Base-by-base conservation (phyloP, 2,329 filamentous ascomycete species). In the Aquanectria penicillioides region DNA sequence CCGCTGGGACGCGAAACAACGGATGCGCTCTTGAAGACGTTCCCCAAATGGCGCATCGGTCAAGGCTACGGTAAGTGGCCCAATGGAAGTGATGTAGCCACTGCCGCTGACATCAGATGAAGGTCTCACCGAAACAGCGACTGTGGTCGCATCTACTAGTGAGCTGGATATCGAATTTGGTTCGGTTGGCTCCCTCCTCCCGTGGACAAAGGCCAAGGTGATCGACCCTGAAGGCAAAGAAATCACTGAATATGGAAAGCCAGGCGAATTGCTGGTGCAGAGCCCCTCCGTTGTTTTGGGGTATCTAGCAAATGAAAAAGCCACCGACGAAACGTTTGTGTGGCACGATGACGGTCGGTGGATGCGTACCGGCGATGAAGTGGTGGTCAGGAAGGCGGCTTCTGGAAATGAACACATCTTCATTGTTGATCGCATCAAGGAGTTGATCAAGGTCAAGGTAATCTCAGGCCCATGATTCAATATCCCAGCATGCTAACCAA, bases 321-420 rank as follows among this genome's bases (percentile, higher is more conserved):
- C 93, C 4, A 95, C 88, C 25, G 81, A 83, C 50, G 92, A 95
- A 71, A 94, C 93, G 0, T 97, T 92, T 69, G 71, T 87, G 0
- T 78, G 77, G 62, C 81, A 87, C 46, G 81, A 88, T 3, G 87
- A 93, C 62, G 86, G 87, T 9, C 76, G 86, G 62, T 94, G 92
- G 86, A 86, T 96, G 81, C 86, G 85, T 31, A 97, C 93, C 0
- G 93, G 93, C 6, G 93, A 97, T 69, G 91, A 95, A 72, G 92
- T 89, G 0, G 78, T 94, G 3, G 78, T 95, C 12, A 81, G 83
- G 3, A 82, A 84, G 68, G 79, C 86, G 6, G 83, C 85, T 0
- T 78, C 80, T 2, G 92, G 91, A 3, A 78, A 89, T 63, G 92
- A 97, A 74, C 93, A 97, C 71, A 72, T 97, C 41, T 89, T 92